phyloP scores from a whole-genome alignment of 345 rosid genomes.

The Citrus cavaleriei region DNA sequence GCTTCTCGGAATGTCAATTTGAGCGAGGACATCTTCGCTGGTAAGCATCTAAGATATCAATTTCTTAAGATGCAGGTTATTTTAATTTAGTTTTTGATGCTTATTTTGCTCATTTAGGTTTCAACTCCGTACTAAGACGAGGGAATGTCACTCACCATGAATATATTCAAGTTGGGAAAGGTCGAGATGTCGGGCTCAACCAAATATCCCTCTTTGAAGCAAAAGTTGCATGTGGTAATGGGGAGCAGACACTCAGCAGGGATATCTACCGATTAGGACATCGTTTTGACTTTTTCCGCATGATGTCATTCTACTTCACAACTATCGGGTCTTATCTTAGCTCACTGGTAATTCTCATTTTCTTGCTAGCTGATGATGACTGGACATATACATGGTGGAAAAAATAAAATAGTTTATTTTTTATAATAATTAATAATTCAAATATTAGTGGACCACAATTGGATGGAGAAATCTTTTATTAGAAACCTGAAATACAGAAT shows the following conservation, averaged over 20 bases:
- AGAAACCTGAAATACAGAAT: neutral
- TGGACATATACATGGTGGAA: neutral
- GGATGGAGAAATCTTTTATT: neutral
- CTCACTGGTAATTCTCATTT: slow-evolving; percentile 66
- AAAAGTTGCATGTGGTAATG: slow-evolving; percentile 97
- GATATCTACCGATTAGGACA: slow-evolving; percentile 94
- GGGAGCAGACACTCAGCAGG: slow-evolving; percentile 91
- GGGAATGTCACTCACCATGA: slow-evolving; percentile 98
- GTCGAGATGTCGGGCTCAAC: slow-evolving; percentile 96
- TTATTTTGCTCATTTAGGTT: slow-evolving; percentile 46
- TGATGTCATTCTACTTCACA: slow-evolving; percentile 87
- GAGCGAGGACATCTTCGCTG: slow-evolving; percentile 99
- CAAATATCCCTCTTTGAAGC: slow-evolving; percentile 98
- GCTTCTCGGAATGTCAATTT: slow-evolving; percentile 92
- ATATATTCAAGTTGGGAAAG: slow-evolving; percentile 99
- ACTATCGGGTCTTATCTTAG: slow-evolving; percentile 86
- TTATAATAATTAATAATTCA: neutral
- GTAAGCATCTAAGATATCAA: slow-evolving; percentile 31
- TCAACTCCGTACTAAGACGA: slow-evolving; percentile 86
- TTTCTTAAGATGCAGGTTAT: neutral
- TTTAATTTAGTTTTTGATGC: slow-evolving; percentile 3
- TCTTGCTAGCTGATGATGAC: slow-evolving; percentile 7
- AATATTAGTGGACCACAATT: neutral
- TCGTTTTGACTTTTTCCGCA: slow-evolving; percentile 96
- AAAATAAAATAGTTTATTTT: neutral